Evolutionary conservation across 2,329 filamentous ascomycete genomes (phyloP).

Genomic region (Pezicula radicicola): DNA sequence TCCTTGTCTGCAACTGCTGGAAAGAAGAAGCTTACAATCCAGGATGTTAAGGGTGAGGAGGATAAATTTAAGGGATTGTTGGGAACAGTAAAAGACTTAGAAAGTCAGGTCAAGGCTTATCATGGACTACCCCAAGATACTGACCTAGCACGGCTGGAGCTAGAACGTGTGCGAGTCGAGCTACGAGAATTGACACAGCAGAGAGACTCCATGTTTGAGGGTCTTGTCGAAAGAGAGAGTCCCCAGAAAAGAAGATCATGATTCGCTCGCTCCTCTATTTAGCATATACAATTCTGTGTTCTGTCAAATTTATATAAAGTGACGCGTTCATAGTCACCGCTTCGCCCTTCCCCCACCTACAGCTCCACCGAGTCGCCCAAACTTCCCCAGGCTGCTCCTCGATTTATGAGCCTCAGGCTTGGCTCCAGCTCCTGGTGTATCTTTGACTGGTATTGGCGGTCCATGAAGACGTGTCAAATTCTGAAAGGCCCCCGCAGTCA

Average conservation of each 20-base stretch:
- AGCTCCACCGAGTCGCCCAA: constrained; percentile 69
- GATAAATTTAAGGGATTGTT: constrained; percentile 55
- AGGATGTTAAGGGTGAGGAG: constrained; percentile 57
- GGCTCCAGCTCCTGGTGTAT: constrained; percentile 35
- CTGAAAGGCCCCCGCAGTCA: constrained; percentile 34
- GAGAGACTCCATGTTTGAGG: constrained; percentile 74
- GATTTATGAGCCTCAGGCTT: constrained; percentile 49
- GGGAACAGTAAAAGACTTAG: constrained; percentile 54
- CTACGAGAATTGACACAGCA: constrained; percentile 57
- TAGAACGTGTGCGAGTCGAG: constrained; percentile 65
- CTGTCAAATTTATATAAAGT: not conserved
- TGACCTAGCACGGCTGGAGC: constrained; percentile 64
- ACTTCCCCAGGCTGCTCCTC: constrained; percentile 62
- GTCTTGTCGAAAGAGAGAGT: constrained; percentile 61
- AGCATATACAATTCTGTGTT: constrained; percentile 1
- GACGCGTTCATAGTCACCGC: constrained; percentile 34
- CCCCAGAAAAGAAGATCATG: constrained; percentile 37
- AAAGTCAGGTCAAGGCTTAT: constrained; percentile 62
- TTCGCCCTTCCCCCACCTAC: constrained; percentile 53
- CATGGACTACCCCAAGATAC: constrained; percentile 70
- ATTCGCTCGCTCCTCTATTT: constrained; percentile 8
- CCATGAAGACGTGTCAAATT: constrained; percentile 28
- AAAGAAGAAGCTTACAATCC: constrained; percentile 41
- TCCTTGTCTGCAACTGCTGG: constrained; percentile 27
- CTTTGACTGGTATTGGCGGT: constrained; percentile 47